Evolutionary conservation across 768 basidiomycete species (phyloP).

Genomic region (Postia placenta): DNA sequence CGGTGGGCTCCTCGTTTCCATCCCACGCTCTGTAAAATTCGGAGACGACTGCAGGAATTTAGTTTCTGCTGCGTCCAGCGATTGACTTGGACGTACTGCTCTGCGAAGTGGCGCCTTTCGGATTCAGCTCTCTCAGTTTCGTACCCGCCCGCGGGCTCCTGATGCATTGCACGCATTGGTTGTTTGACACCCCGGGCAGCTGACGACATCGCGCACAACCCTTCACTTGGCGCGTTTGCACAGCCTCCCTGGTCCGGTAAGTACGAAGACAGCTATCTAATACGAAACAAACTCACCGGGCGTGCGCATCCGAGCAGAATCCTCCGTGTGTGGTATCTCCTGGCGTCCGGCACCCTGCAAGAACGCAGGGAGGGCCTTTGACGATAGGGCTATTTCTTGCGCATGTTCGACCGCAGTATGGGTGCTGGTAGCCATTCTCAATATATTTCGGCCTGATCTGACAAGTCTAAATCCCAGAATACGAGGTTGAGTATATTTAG

Average conservation of each 20-base stretch:
- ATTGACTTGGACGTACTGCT: conserved; percentile 35
- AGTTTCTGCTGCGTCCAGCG: conserved; percentile 5
- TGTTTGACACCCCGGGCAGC: conserved; percentile 32
- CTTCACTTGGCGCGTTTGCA: conserved; percentile 40
- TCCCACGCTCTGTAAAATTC: conserved; percentile 52
- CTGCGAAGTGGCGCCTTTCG: conserved; percentile 43
- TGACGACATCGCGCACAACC: conserved; percentile 44
- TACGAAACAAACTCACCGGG: too few relatives aligned
- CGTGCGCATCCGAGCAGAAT: conserved; percentile 57
- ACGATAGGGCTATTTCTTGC: conserved; percentile 33
- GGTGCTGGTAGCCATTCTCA: conserved; percentile 54
- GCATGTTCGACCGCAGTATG: conserved; percentile 58
- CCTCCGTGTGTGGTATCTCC: conserved; percentile 35
- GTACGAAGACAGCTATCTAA: too few relatives aligned
- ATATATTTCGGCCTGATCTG: conserved; percentile 55
- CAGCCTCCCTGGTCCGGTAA: conserved; percentile 40
- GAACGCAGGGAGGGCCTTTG: conserved; percentile 36
- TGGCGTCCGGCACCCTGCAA: conserved; percentile 46
- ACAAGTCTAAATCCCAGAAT: conserved; percentile 38
- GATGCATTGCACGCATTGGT: conserved; percentile 46
- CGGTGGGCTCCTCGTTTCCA: conserved; percentile 29
- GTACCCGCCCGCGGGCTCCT: conserved; percentile 26
- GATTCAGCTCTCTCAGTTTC: neutral
- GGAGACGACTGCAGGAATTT: conserved; percentile 29
- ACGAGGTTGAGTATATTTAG: neutral